Evolutionary conservation across 768 basidiomycete genomes (phyloP).

Genomic region (Pulveroboletus sp.): DNA sequence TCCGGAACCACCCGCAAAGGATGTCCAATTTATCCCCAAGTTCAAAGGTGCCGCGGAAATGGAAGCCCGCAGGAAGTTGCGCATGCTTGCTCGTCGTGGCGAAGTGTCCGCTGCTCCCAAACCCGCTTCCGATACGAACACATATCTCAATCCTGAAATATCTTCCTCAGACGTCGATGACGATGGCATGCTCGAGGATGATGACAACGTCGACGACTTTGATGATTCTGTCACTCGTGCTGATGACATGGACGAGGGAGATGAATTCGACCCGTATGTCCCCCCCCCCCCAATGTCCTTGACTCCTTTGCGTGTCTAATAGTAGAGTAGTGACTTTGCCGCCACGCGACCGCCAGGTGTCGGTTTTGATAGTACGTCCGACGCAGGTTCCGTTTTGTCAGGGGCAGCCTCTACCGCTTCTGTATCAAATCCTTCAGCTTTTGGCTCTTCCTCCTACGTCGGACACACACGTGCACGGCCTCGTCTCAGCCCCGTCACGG

Average conservation of each 20-base stretch:
- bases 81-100: constrained; percentile 59
- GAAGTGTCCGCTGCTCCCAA: constrained; percentile 29
- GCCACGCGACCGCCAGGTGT: constrained; percentile 47
- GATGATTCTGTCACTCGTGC: constrained; percentile 48
- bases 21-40: constrained; percentile 63
- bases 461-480: constrained; percentile 36
- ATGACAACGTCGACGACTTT: constrained; percentile 47
- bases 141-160: constrained; percentile 44
- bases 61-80: constrained; percentile 63
- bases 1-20: constrained; percentile 42
- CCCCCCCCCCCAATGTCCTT: constrained; percentile 16
- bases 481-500: constrained; percentile 62
- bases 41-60: constrained; percentile 86
- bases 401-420: constrained; percentile 46
- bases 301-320: neutral
- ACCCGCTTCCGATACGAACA: constrained; percentile 19
- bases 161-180: constrained; percentile 54
- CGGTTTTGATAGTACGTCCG: constrained; percentile 60
- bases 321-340: constrained; percentile 57
- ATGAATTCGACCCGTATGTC: constrained; percentile 79
- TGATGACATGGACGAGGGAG: constrained; percentile 55
- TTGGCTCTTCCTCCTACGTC: constrained; percentile 44
- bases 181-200: constrained; percentile 43
- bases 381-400: constrained; percentile 57
- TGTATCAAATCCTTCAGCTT: constrained; percentile 49